Conservation (phyloP, 352 stramenopile genomes). For the Phytophthora tentaculata region DNA sequence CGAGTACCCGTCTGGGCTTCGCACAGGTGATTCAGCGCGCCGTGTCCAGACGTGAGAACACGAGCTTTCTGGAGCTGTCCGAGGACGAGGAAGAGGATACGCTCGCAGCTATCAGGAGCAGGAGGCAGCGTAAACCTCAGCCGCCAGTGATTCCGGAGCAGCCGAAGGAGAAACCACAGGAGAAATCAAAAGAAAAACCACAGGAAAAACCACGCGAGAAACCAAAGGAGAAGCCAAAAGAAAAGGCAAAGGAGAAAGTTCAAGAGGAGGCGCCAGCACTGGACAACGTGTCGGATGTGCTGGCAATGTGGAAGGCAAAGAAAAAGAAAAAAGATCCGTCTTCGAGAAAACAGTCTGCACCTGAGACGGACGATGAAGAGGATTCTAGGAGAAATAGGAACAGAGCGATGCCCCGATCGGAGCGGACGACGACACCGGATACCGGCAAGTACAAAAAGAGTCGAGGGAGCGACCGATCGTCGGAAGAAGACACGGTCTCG, state of each 20-base stretch:
- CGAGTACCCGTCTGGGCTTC: constrained; percentile 32
- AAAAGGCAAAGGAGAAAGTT: constrained; percentile 16
- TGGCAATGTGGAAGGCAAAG: constrained; percentile 55
- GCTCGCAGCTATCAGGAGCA: constrained; percentile 34
- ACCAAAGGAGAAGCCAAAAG: constrained; percentile 9
- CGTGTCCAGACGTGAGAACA: constrained; percentile 29
- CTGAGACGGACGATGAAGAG: constrained; percentile 22
- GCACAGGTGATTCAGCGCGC: constrained; percentile 38
- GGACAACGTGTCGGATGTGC: constrained; percentile 53
- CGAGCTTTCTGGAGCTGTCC: constrained; percentile 27
- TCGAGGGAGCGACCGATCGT: constrained; percentile 41
- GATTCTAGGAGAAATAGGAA: constrained; percentile 22
- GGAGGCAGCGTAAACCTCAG: constrained; percentile 36
- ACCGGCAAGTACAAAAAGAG: constrained; percentile 43
- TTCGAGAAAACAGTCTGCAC: constrained; percentile 12
- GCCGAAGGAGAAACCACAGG: constrained; percentile 3
- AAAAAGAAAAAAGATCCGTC: constrained; percentile 39
- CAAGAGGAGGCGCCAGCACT: constrained; percentile 23
- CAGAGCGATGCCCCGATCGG: constrained; percentile 9
- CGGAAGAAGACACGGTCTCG: constrained; percentile 59
- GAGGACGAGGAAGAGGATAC: constrained; percentile 39
- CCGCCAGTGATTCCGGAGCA: constrained; percentile 23
- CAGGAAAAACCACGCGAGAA: constrained; percentile 16
- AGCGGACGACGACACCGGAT: constrained; percentile 17
- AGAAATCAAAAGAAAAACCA: constrained; percentile 13